Conservation (phyloP, 768 basidiomycete species). For the Tulasnella sp. region DNA sequence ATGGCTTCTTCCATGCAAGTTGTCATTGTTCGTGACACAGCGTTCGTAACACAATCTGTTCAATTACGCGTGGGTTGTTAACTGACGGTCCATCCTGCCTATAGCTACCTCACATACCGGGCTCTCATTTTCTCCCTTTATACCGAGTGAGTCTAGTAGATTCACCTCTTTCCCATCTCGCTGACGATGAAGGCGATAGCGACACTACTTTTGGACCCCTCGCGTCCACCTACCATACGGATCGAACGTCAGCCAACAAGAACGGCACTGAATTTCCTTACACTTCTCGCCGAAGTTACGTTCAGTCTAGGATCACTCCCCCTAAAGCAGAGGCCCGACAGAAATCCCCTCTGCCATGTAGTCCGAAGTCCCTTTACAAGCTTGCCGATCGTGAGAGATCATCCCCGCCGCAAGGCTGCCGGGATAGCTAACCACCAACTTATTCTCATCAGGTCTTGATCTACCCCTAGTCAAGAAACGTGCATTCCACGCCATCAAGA, state of each 20-base stretch:
- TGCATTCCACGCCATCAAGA: constrained; percentile 11
- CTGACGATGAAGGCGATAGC: background rate
- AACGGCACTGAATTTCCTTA: constrained; percentile 12
- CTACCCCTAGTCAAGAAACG: constrained; percentile 4
- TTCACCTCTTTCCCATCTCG: background rate
- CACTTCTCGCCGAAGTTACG: constrained; percentile 1
- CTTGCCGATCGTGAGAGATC: constrained; percentile 7
- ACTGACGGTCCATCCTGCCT: background rate
- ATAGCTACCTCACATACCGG: constrained; percentile 13
- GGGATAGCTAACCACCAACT: background rate
- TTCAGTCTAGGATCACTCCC: constrained; percentile 5
- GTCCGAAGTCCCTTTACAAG: constrained; percentile 14
- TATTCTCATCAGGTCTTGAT: constrained; percentile 5
- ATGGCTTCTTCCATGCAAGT: constrained; percentile 5
- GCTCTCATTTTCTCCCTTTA: constrained; percentile 12
- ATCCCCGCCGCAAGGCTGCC: no score
- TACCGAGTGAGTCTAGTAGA: constrained; percentile 2
- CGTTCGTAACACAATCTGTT: no score
- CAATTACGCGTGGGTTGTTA: no score
- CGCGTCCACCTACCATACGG: constrained; percentile 12
- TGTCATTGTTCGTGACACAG: constrained; percentile 4
- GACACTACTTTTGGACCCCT: constrained; percentile 7
- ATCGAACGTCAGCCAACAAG: constrained; percentile 6
- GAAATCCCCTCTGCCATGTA: constrained; percentile 8
- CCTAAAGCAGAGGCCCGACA: constrained; percentile 7